phyloP scores from a whole-genome alignment of 257 asterid genomes.

The Plantago major region DNA sequence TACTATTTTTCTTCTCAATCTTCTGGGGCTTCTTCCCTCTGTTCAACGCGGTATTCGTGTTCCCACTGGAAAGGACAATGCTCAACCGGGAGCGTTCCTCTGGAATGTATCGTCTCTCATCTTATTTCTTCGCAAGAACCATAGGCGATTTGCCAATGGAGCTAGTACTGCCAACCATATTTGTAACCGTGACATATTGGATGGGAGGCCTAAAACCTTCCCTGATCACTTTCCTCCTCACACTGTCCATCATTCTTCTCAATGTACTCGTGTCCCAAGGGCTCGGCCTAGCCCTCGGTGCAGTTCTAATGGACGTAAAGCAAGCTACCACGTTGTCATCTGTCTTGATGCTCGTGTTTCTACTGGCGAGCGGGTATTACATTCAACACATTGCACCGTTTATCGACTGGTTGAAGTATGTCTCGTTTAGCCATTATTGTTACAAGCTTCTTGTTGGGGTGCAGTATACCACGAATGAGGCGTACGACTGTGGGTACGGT shows the following conservation, averaged over 20 bases:
- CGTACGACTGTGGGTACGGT: constrained; percentile 54
- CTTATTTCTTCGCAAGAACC: constrained; percentile 66
- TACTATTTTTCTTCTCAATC: constrained; percentile 76
- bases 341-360: constrained; percentile 65
- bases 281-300: constrained; percentile 85
- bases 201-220: constrained; percentile 83
- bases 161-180: constrained; percentile 72
- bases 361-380: constrained; percentile 75
- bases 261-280: constrained; percentile 81
- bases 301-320: constrained; percentile 68
- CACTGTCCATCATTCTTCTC: constrained; percentile 53
- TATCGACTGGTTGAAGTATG: constrained; percentile 62
- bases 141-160: constrained; percentile 84
- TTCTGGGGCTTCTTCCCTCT: constrained; percentile 90
- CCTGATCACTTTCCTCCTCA: constrained; percentile 39
- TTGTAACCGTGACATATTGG: constrained; percentile 66
- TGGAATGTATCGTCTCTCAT: constrained; percentile 73
- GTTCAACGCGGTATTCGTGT: constrained; percentile 61
- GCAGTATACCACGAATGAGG: constrained; percentile 49
- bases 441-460: constrained; percentile 70
- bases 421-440: constrained; percentile 65
- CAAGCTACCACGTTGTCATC: constrained; percentile 65
- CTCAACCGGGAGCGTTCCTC: constrained; percentile 61
- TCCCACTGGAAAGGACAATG: constrained; percentile 71
- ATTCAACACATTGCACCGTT: constrained; percentile 68